Base-by-base conservation (phyloP, 148 eudicot species). In the Chenopodium suecicum region DNA sequence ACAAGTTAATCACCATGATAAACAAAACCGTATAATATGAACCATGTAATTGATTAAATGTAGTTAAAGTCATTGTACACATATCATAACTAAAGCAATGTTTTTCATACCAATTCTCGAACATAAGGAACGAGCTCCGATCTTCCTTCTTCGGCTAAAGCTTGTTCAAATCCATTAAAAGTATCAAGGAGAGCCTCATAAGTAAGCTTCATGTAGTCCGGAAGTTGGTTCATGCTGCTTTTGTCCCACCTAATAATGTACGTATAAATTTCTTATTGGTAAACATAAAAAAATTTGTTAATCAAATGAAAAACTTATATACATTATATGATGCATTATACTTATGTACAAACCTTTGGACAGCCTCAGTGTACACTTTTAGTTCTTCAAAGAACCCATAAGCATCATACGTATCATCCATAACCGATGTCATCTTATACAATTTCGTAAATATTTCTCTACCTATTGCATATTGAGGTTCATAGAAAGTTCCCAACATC, bases 391-490 rank as follows among this genome's bases (percentile, higher is more conserved):
- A 75, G 5, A 81, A 78, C 3, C 90, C 90, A 82, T 89, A 90
- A 3, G 83, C 79, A 79, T 90, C 93, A 81, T 87, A 90, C 27
- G 79, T 82, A 44, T 90, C 93, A 75, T 90, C 91, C 22, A 86
- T 78, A 25, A 87, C 73, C 0, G 90, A 82, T 1, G 80, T 70
- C 44, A 87, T 76, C 75, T 82, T 69, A 9, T 80, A 71, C 12
- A 80, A 60, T 70, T 88, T 84, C 3, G 83, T 64, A 19, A 84
- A 76, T 22, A 88, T 70, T 66, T 10, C 78, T 75, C 89, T 75
- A 3, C 81, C 88, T 2, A 83, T 34, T 25, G 87, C 76, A 70
- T 85, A 87, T 52, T 87, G 73, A 1, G 89, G 91, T 12, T 89
- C 85, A 64, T 78, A 85, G 47, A 67, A 85, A 0, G 81, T 64